Evolutionary conservation across 495 filamentous ascomycete genomes (phyloP).

Genomic region (Trichocladium uniseriatum): DNA sequence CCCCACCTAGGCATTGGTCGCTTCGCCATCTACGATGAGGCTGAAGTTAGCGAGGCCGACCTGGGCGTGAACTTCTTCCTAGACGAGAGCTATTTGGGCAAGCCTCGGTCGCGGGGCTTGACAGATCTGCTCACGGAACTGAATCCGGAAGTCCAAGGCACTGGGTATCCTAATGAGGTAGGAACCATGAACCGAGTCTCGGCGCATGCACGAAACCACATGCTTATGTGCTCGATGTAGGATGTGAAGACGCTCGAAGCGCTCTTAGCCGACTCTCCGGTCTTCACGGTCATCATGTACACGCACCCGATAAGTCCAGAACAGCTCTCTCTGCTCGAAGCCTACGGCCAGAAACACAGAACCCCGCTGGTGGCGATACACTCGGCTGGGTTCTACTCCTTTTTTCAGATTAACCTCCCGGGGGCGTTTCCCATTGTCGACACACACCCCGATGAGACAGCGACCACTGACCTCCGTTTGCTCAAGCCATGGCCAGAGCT

Average conservation of each 20-base stretch:
- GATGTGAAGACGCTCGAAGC: conserved; percentile 24
- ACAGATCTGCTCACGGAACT: conserved; percentile 73
- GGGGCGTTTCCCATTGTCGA: conserved; percentile 86
- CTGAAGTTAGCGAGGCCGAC: conserved; percentile 67
- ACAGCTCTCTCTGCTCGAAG: conserved; percentile 47
- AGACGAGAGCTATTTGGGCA: conserved; percentile 66
- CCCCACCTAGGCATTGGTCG: conserved; percentile 61
- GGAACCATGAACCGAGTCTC: not conserved
- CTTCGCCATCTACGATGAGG: conserved; percentile 87
- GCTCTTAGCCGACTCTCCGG: conserved; percentile 38
- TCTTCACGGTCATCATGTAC: conserved; percentile 66
- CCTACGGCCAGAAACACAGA: conserved; percentile 48
- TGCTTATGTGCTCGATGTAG: conserved; percentile 16
- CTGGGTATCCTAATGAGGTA: conserved; percentile 44
- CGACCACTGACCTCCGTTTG: conserved; percentile 77
- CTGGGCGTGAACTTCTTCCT: conserved; percentile 96
- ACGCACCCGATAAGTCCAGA: conserved; percentile 57
- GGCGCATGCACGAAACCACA: not conserved
- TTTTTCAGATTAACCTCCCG: conserved; percentile 68
- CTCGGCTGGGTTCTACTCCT: conserved; percentile 80
- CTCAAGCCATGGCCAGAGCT: conserved; percentile 85
- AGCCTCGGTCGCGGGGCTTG: conserved; percentile 68
- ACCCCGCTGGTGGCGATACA: conserved; percentile 77
- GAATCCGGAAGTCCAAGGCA: conserved; percentile 88
- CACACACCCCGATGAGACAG: conserved; percentile 84